phyloP scores from a whole-genome alignment of 1,139 yeast genomes.

The Candida sojae region DNA sequence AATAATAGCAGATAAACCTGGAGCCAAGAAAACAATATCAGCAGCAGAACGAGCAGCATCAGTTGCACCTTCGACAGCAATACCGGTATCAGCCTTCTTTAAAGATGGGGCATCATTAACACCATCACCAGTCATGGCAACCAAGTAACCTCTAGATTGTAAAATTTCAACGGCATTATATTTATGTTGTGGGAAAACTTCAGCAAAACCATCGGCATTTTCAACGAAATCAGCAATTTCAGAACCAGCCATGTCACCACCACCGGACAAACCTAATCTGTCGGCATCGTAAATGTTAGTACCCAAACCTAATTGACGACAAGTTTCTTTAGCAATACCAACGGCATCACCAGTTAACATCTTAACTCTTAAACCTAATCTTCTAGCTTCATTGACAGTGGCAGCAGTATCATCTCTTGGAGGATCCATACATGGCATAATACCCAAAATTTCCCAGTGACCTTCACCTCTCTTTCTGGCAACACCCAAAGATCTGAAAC shows the following conservation, averaged over 20 bases:
- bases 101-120: constrained; percentile 96
- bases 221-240: constrained; percentile 95
- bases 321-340: constrained; percentile 98
- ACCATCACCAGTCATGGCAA: constrained; percentile 99
- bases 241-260: constrained; percentile 96
- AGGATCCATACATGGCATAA: constrained; percentile 99
- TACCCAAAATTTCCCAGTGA: constrained; percentile 97
- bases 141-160: constrained; percentile 91
- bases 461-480: constrained; percentile 99
- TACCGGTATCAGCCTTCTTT: constrained; percentile 96
- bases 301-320: constrained; percentile 97
- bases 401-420: constrained; percentile 98
- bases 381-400: constrained; percentile 91
- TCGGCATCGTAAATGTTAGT: constrained; percentile 97
- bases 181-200: constrained; percentile 96
- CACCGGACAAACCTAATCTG: constrained; percentile 95
- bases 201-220: constrained; percentile 97
- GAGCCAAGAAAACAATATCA: constrained; percentile 94
- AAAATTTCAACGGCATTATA: constrained; percentile 88
- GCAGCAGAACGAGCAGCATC: constrained; percentile 97
- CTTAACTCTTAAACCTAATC: constrained; percentile 92
- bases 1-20: constrained; percentile 93
- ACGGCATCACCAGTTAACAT: constrained; percentile 99
- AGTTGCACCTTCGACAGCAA: constrained; percentile 96
- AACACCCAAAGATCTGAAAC: constrained; percentile 98